Percentiles rank a stretch among this genome's conserved stretches.
Evolutionary conservation across 2,329 filamentous ascomycete species (phyloP).

Genomic region (Fusarium hostae): DNA sequence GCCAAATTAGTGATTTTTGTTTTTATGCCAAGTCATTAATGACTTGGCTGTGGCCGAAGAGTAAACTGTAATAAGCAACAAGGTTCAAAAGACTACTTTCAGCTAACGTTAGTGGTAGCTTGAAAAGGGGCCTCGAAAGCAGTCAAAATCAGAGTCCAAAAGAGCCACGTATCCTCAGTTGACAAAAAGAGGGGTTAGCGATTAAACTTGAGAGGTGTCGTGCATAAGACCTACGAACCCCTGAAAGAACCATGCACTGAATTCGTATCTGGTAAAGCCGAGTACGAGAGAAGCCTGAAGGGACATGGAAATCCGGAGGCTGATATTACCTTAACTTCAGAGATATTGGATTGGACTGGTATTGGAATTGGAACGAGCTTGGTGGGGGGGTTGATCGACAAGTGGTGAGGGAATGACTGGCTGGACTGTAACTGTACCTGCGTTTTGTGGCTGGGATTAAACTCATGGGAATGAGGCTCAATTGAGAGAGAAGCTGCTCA

Average conservation of each 20-base stretch:
- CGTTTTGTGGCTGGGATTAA: slow-evolving; percentile 26
- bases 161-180: slow-evolving; percentile 34
- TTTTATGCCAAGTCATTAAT: background rate
- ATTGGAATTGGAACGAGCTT: slow-evolving; percentile 13
- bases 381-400: slow-evolving; percentile 37
- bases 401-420: slow-evolving; percentile 5
- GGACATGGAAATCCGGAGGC: background rate
- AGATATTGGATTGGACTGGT: background rate
- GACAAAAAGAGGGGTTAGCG: slow-evolving; percentile 11
- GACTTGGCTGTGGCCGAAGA: background rate
- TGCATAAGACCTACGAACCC: slow-evolving; percentile 19
- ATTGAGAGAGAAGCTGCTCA: background rate
- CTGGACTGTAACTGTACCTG: slow-evolving; percentile 31
- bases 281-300: slow-evolving; percentile 16
- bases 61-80: background rate
- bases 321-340: background rate
- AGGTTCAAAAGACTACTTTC: slow-evolving; percentile 2
- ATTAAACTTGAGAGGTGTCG: slow-evolving; percentile 17
- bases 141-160: background rate
- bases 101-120: slow-evolving; percentile 13
- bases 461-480: background rate
- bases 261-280: slow-evolving; percentile 14
- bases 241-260: background rate
- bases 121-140: slow-evolving; percentile 10
- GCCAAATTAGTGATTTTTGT: no score